Conservation (phyloP, 2,329 filamentous ascomycete species). For the Parascedosporium putredinis region DNA sequence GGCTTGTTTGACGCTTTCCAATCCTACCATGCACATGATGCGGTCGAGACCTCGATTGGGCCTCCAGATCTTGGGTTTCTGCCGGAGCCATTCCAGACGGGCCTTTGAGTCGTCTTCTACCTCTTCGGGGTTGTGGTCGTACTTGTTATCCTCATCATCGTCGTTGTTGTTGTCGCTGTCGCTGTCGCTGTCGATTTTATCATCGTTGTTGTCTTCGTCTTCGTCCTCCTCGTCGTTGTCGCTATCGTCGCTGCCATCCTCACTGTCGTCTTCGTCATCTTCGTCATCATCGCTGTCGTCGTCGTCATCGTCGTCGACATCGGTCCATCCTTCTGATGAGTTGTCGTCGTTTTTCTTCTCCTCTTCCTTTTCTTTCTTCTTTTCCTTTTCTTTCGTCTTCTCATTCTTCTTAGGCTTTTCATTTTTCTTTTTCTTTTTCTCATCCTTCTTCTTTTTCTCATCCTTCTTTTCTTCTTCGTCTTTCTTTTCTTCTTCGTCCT, state of each 20-base stretch:
- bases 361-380: too few relatives aligned
- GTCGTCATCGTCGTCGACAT: too few relatives aligned
- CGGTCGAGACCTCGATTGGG: conserved; percentile 45
- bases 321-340: too few relatives aligned
- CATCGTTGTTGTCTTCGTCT: neutral
- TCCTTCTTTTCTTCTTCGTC: neutral
- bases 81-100: neutral
- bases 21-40: conserved; percentile 60
- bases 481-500: neutral
- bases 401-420: neutral
- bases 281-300: neutral
- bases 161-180: neutral
- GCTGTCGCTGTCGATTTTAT: neutral
- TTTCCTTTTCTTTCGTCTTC: neutral
- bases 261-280: neutral
- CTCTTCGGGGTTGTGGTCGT: neutral
- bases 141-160: neutral
- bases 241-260: neutral
- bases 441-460: neutral
- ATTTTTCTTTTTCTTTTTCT: neutral
- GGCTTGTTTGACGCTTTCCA: conserved; percentile 57
- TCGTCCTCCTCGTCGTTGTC: neutral
- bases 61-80: neutral
- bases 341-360: too few relatives aligned
- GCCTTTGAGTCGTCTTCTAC: neutral